Evolutionary conservation across 805 yeast genomes (phyloP).

Genomic region (Starmera amethionina): DNA sequence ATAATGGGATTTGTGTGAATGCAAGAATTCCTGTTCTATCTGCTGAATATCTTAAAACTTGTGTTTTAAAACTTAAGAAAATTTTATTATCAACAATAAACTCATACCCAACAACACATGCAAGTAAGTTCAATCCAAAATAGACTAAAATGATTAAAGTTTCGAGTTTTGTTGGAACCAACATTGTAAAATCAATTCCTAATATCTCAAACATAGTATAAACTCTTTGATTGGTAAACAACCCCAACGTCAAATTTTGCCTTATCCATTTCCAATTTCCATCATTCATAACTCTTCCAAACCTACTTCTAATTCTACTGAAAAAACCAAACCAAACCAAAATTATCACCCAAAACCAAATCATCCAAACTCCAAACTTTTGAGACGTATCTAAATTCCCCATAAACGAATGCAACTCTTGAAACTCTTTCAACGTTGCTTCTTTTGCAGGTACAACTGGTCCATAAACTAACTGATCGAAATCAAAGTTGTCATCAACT

Average conservation of each 20-base stretch:
- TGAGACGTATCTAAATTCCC: slow-evolving; percentile 16
- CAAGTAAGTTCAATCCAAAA: slow-evolving; percentile 16
- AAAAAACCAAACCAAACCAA: slow-evolving; percentile 11
- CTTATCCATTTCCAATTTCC: slow-evolving; percentile 8
- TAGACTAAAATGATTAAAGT: slow-evolving; percentile 24
- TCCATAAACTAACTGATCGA: slow-evolving; percentile 1
- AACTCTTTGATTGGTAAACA: slow-evolving; percentile 1
- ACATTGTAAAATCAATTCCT: neutral
- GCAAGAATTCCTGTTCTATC: slow-evolving; percentile 16
- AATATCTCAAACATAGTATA: no score
- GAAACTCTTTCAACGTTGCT: slow-evolving; percentile 5
- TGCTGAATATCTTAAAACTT: slow-evolving; percentile 19
- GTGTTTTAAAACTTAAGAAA: slow-evolving; percentile 12
- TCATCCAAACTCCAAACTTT: slow-evolving; percentile 11
- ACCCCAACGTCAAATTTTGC: slow-evolving; percentile 9
- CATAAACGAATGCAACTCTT: slow-evolving; percentile 16
- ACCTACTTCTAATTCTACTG: slow-evolving; percentile 8
- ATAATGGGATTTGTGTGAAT: slow-evolving; percentile 37
- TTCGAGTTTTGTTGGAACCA: slow-evolving; percentile 16
- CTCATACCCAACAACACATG: slow-evolving; percentile 8
- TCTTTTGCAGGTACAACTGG: slow-evolving; percentile 9
- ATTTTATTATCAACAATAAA: slow-evolving; percentile 9
- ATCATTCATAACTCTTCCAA: slow-evolving; percentile 7
- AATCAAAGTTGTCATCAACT: slow-evolving; percentile 1
- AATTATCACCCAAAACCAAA: slow-evolving; percentile 11